These are phyloP conservation scores for Blakeslea trispora DNA, from an alignment of 371 early-diverging fungal species.

Conservation along the genomic window DNA sequence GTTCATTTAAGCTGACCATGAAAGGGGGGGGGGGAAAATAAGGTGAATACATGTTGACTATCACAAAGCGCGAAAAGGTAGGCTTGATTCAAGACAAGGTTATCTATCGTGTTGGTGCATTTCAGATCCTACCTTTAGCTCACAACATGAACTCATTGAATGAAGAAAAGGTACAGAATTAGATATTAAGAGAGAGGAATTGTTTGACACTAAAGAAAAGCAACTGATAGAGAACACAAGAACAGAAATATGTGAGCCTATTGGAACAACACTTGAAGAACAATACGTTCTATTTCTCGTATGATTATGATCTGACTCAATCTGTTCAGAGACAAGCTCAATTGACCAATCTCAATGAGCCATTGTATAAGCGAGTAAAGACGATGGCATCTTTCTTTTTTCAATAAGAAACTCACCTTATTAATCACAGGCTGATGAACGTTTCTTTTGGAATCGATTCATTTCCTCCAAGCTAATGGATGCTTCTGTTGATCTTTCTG, in stretches of 20 bases:
- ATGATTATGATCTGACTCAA: conserved; percentile 83
- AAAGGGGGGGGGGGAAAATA: too few relatives aligned
- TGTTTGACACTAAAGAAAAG: not conserved
- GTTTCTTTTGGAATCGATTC: conserved; percentile 91
- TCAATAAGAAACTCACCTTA: not conserved
- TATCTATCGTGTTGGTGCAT: conserved; percentile 75
- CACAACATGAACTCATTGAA: conserved; percentile 47
- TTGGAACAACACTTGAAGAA: conserved; percentile 71
- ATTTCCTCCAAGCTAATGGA: conserved; percentile 70
- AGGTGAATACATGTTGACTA: conserved; percentile 86
- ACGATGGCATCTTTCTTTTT: not conserved
- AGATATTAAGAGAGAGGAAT: not conserved
- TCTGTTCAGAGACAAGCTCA: conserved; percentile 75
- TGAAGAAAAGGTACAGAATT: conserved; percentile 47
- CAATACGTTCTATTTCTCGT: conserved; percentile 84
- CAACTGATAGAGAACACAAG: conserved; percentile 51
- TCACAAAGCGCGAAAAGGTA: conserved; percentile 73
- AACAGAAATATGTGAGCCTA: conserved; percentile 71
- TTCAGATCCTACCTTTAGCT: conserved; percentile 73
- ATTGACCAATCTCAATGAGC: conserved; percentile 22
- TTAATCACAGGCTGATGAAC: conserved; percentile 70
- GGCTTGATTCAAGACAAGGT: conserved; percentile 66
- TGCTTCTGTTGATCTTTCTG: conserved; percentile 54
- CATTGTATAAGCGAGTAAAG: conserved; percentile 52
- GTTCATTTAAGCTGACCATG: too few relatives aligned